phyloP scores from a whole-genome alignment of 805 yeast genomes.

The Metschnikowia kofuensis region DNA sequence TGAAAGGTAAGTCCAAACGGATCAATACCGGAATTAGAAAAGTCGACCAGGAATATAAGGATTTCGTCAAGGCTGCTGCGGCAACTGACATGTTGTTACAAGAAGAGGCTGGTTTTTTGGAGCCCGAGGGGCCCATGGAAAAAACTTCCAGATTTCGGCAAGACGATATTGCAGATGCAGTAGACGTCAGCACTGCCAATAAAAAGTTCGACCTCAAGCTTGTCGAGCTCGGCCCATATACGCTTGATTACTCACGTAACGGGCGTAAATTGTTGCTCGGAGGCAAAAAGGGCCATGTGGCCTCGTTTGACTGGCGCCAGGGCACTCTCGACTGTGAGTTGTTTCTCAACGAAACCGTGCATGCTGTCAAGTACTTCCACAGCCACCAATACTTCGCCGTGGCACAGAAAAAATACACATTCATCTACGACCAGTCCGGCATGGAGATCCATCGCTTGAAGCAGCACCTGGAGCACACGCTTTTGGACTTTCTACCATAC shows the following conservation, averaged over 20 bases:
- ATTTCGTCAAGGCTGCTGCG: conserved; percentile 80
- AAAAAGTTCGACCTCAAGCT: conserved; percentile 74
- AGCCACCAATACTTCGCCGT: conserved; percentile 93
- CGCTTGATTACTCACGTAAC: conserved; percentile 75
- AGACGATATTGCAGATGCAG: conserved; percentile 68
- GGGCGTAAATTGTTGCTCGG: conserved; percentile 84
- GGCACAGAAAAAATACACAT: conserved; percentile 93
- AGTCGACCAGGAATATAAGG: conserved; percentile 67
- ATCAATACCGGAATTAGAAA: conserved; percentile 48
- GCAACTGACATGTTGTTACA: conserved; percentile 81
- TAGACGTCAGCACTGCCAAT: conserved; percentile 71
- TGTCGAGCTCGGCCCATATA: conserved; percentile 83
- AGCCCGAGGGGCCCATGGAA: conserved; percentile 90
- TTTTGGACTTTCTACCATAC: conserved; percentile 85
- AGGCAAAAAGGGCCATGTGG: conserved; percentile 93
- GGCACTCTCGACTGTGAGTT: conserved; percentile 82
- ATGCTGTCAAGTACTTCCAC: conserved; percentile 87
- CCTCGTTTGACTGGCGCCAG: conserved; percentile 92
- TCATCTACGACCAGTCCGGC: conserved; percentile 88
- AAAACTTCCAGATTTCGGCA: conserved; percentile 84
- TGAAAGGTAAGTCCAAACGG: conserved; percentile 13
- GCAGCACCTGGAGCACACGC: conserved; percentile 83
- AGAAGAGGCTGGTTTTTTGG: conserved; percentile 83
- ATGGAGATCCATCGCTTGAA: conserved; percentile 87
- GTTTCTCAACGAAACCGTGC: conserved; percentile 82